Evolutionary conservation across 2,329 filamentous ascomycete species (phyloP), one percentile per base, ranked within the genome.

Genomic region (Diaporthe ampelina): DNA sequence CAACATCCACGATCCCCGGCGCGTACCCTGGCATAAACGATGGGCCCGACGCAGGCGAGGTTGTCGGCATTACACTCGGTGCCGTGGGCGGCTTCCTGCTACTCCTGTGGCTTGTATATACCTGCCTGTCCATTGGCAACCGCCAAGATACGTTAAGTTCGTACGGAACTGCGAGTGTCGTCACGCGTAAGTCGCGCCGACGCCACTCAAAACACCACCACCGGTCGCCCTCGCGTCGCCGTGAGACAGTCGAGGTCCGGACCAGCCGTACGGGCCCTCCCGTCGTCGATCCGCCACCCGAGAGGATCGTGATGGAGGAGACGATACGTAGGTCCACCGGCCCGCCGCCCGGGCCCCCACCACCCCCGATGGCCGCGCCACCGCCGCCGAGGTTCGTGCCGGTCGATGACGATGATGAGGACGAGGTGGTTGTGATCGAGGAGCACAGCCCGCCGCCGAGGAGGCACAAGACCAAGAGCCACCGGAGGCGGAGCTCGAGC

Each of bases 1-100:
- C 76, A 2, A 78, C 80, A 3, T 75, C 78, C 29, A 80, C 80
- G 7, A 78, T 83, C 40, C 81, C 82, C 2, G 76, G 79, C 52
- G 73, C 74, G 40, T 84, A 84, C 77, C 80, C 78, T 37, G 50
- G 74, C n/a, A 77, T 80, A 26, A 24, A 76, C 58, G 72, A 73
- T 4, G 76, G 79, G 4, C 81, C 79, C 0, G 74, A 76, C 57
- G 76, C 82, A 0, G 85, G 85, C 61, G 79, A 84, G 19, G 82
- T 86, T 11, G 81, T 82, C 79, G 81, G 81, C 80, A 82, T 88
- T 76, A 79, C 78, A 9, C 79, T 84, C 29, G 83, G 83, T 56
- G 83, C 84, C 32, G 85, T 78, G 85, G 91, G 21, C 89, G 83
- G 80, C 17, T 84, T 84, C 63, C 73, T 83, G 35, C 77, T 84